Percentiles rank a stretch among this genome's conserved stretches.
These are phyloP conservation scores for Corchorus olitorius DNA, from an alignment of 345 rosid genomes.

Conservation along the genomic window DNA sequence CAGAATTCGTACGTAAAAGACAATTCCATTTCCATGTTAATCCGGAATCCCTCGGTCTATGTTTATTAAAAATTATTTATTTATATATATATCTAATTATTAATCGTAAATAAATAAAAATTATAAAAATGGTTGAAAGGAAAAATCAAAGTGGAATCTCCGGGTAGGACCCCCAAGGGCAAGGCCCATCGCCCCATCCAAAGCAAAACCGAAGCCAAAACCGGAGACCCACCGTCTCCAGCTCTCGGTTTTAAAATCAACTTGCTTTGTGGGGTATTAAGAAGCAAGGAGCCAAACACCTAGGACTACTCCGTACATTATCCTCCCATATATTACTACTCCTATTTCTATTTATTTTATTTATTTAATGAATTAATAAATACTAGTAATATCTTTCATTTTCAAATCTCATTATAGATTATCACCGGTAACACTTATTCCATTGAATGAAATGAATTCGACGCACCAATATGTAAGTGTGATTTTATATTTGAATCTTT, in stretches of 20 bases:
- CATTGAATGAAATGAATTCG: too few species aligned
- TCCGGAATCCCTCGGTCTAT: too few species aligned
- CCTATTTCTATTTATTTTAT: too few species aligned
- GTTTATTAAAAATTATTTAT: background rate
- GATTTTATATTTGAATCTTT: too few species aligned
- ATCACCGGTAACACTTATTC: too few species aligned
- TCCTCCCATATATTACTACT: background rate
- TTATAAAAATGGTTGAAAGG: too few species aligned
- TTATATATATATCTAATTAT: background rate
- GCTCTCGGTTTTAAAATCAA: background rate
- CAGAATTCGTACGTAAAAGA: background rate
- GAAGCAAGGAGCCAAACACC: too few species aligned
- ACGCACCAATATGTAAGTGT: too few species aligned
- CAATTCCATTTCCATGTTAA: background rate
- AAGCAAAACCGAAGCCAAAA: background rate
- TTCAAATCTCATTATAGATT: too few species aligned
- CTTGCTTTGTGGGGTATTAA: background rate
- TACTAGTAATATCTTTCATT: too few species aligned
- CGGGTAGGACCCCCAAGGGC: background rate
- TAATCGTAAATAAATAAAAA: too few species aligned
- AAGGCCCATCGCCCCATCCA: background rate
- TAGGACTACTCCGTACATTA: slow-evolving; percentile 1
- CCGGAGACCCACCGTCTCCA: background rate
- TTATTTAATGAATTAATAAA: too few species aligned
- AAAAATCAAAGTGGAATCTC: background rate